These are phyloP conservation scores for Fusarium dimerum DNA, from an alignment of 2,329 filamentous ascomycete species.

Conservation along the genomic window DNA sequence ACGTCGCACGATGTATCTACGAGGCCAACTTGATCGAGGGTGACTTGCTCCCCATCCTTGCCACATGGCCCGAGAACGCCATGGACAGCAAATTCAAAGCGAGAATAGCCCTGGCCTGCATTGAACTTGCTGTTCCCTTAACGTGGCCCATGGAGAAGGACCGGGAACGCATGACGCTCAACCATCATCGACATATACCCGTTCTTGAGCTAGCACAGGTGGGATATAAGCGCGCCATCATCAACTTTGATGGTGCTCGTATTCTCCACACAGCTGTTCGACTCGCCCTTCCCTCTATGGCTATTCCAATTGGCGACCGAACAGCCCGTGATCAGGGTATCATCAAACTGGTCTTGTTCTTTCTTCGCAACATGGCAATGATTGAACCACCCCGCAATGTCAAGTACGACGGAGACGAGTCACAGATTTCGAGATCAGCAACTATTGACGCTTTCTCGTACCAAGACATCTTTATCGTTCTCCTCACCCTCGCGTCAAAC, in stretches of 20 bases:
- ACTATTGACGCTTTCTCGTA: conserved; percentile 87
- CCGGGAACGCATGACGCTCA: conserved; percentile 79
- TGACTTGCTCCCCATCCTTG: conserved; percentile 87
- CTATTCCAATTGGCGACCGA: conserved; percentile 73
- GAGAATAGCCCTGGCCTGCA: conserved; percentile 78
- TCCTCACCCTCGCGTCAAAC: conserved; percentile 86
- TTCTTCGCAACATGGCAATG: conserved; percentile 85
- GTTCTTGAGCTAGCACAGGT: conserved; percentile 87
- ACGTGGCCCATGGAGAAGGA: conserved; percentile 92
- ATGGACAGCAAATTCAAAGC: conserved; percentile 74
- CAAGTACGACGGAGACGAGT: conserved; percentile 82
- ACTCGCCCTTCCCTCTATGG: conserved; percentile 83
- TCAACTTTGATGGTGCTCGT: conserved; percentile 76
- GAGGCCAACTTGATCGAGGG: conserved; percentile 91
- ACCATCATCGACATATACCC: conserved; percentile 89
- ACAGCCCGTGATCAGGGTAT: conserved; percentile 83
- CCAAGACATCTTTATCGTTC: conserved; percentile 84
- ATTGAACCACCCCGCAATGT: conserved; percentile 74
- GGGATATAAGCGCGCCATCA: conserved; percentile 83
- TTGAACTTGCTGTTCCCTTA: conserved; percentile 87
- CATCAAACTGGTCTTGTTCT: conserved; percentile 86
- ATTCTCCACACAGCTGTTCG: conserved; percentile 82
- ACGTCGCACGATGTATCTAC: conserved; percentile 88
- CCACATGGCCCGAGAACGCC: conserved; percentile 74
- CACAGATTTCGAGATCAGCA: conserved; percentile 83